A percentile compares a stretch with the other conserved stretches of the same genome.
Conservation (phyloP, 306 rosid species). For the Pterocarpus macrocarpus region DNA sequence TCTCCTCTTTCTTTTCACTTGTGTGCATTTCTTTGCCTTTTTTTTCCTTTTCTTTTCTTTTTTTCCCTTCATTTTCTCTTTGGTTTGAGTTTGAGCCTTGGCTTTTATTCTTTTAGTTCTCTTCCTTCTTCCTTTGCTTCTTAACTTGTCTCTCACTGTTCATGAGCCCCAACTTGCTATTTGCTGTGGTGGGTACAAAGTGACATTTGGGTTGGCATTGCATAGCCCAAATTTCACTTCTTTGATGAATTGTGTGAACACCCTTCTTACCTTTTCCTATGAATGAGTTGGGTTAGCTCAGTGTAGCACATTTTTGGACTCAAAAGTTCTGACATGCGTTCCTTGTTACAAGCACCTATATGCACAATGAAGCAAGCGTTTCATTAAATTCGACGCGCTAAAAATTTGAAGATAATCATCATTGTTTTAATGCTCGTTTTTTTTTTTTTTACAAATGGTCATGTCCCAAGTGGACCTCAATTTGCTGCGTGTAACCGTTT, state of each 20-base stretch:
- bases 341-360: background rate
- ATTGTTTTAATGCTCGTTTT: background rate
- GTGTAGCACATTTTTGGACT: background rate
- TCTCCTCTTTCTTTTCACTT: background rate
- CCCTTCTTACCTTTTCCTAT: background rate
- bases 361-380: background rate
- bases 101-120: background rate
- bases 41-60: too few species aligned
- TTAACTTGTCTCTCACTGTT: background rate
- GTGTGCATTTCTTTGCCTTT: too few species aligned
- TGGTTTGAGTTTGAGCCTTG: background rate
- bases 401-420: too few species aligned
- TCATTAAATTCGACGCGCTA: too few species aligned
- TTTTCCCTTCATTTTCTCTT: too few species aligned
- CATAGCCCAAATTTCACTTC: background rate
- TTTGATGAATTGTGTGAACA: background rate
- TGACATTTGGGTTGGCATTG: slow-evolving; percentile 4
- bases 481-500: slow-evolving; percentile 30
- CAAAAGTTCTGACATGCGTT: background rate
- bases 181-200: too few species aligned
- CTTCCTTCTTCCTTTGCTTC: background rate
- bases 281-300: background rate
- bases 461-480: slow-evolving; percentile 17
- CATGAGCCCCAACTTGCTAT: background rate
- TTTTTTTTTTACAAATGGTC: background rate